Base-by-base conservation (phyloP, 345 rosid genomes). In the Gynandropsis gynandra region DNA sequence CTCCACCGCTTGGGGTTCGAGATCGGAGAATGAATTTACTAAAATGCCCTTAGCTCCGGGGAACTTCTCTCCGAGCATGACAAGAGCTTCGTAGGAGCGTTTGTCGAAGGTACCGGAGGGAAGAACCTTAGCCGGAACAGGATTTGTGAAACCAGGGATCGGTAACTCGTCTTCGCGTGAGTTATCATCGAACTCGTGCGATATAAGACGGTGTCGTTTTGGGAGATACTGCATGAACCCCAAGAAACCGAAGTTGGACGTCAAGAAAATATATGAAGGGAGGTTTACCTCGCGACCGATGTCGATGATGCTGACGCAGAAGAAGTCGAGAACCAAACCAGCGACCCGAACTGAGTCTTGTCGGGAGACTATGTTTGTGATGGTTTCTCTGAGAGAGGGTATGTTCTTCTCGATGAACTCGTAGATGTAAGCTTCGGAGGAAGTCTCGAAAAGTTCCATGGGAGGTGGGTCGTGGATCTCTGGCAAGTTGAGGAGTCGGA, bases 231-330 rank as follows among this genome's bases (percentile, higher is more conserved):
- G 47, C 3, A 64, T 13, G 27, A 51, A 18, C 4, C 70, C 72
- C 8, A 81, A 78, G 51, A 55, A 70, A 1, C 73, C 69, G 0
- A 76, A 72, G 47, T 72, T 50, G 0, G 79, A 64, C 34, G 80
- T 63, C 70, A 49, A 71, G 65, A 73, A 80, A 12, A 80, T 21
- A 48, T 83, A 80, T 4, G 66, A 64, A 17, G 92, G 81, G 29
- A 74, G 68, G 1, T 71, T 72, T 9, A 76, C 48, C 33, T 80
- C 82, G 11, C 54, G 55, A 0, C 76, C 87, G 0, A 80, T 42
- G 1, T 83, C 82, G 1, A 76, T 64, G 64, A 78, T 60, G 10
- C 61, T 9, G 0, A 67, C 49, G 54, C 77, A 78, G 34, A 78
- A 72, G 79, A 83, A 59, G 61, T 73, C 92, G 9, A 78, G 42